Percentiles rank a stretch among this genome's conserved stretches.
Evolutionary conservation across 768 basidiomycete species (phyloP).

Genomic region (Suillus paluster): DNA sequence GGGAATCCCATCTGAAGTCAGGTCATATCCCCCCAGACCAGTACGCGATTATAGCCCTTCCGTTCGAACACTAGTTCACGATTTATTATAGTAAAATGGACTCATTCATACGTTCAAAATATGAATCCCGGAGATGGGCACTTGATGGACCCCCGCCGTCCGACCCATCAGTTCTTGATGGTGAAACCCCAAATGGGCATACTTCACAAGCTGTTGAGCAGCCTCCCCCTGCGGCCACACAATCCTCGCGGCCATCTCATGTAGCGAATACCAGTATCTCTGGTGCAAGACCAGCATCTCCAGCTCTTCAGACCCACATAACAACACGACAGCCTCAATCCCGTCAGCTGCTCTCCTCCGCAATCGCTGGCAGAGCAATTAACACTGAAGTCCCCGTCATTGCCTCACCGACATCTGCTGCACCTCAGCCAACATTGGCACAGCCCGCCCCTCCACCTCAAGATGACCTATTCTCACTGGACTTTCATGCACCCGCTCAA

Average conservation of each 20-base stretch:
- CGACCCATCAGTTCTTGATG: conserved; percentile 81
- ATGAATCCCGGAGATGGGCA: conserved; percentile 93
- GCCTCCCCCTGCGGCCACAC: background rate
- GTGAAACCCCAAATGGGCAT: conserved; percentile 20
- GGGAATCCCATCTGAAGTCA: conserved; percentile 93
- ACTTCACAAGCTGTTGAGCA: too few relatives aligned
- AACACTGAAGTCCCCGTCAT: conserved; percentile 14
- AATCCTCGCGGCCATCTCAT: conserved; percentile 16
- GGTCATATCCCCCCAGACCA: conserved; percentile 95
- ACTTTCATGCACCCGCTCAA: conserved; percentile 69
- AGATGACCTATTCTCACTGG: conserved; percentile 82
- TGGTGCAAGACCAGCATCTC: conserved; percentile 32
- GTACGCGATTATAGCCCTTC: conserved; percentile 51
- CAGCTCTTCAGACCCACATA: conserved; percentile 27
- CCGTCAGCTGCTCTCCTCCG: conserved; percentile 31
- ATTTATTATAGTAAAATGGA: conserved; percentile 85
- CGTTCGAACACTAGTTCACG: background rate
- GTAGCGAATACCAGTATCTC: conserved; percentile 20
- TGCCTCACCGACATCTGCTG: conserved; percentile 13
- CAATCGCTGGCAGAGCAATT: conserved; percentile 44
- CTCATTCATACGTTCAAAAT: conserved; percentile 95
- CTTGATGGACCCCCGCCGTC: conserved; percentile 83
- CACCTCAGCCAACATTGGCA: conserved; percentile 21
- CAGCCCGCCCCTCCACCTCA: conserved; percentile 41
- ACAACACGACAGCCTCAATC: conserved; percentile 35